phyloP scores from a whole-genome alignment of 495 filamentous ascomycete species.

The Penicillium lagena region DNA sequence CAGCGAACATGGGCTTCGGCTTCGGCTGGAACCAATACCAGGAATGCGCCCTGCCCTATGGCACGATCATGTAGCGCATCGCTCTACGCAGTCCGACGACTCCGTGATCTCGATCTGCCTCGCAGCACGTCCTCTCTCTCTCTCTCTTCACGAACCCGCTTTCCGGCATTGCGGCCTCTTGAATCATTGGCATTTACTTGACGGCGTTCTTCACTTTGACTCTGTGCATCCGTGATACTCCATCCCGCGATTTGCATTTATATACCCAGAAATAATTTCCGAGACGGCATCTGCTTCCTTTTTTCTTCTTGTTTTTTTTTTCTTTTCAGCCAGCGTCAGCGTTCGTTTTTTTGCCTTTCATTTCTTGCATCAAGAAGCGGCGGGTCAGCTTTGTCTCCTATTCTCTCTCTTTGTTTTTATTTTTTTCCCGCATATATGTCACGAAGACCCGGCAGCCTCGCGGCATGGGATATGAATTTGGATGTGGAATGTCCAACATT shows the following conservation, averaged over 20 bases:
- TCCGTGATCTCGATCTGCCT: slow-evolving; percentile 8
- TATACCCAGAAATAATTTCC: slow-evolving; percentile 31
- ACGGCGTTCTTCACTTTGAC: slow-evolving; percentile 41
- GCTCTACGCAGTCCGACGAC: slow-evolving; percentile 2
- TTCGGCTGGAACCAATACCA: slow-evolving; percentile 57
- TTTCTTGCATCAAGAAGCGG: slow-evolving; percentile 43
- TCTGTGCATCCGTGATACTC: slow-evolving; percentile 47
- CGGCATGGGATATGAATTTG: slow-evolving; percentile 50
- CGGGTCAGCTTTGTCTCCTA: slow-evolving; percentile 46
- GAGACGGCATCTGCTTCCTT: slow-evolving; percentile 12
- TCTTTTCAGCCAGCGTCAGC: slow-evolving; percentile 35
- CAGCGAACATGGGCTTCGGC: slow-evolving; percentile 52
- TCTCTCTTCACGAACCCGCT: not conserved
- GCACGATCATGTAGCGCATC: slow-evolving; percentile 45
- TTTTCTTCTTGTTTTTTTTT: slow-evolving; percentile 18
- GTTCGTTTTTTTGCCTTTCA: slow-evolving; percentile 15
- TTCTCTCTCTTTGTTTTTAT: slow-evolving; percentile 30
- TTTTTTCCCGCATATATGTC: slow-evolving; percentile 38
- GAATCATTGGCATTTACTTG: slow-evolving; percentile 41
- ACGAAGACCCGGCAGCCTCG: slow-evolving; percentile 55
- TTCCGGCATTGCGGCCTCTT: slow-evolving; percentile 6
- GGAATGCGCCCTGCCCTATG: slow-evolving; percentile 55
- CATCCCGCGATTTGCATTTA: slow-evolving; percentile 32
- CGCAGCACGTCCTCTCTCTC: slow-evolving; percentile 3
- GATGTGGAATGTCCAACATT: slow-evolving; percentile 43